A percentile compares a stretch with the other conserved stretches of the same genome.
phyloP scores from a whole-genome alignment of 805 yeast genomes.

The Candida vaughaniae region DNA sequence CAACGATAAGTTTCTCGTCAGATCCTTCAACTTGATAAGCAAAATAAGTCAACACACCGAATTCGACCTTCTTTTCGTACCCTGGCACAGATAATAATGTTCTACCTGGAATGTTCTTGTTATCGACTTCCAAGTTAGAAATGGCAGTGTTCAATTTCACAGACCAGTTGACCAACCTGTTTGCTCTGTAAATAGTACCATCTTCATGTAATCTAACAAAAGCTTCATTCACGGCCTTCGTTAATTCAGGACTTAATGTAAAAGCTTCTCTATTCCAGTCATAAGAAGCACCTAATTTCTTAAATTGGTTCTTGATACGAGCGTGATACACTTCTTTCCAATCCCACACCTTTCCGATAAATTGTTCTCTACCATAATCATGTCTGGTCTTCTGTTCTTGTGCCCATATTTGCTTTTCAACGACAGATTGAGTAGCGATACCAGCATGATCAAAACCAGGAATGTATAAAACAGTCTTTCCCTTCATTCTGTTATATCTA shows the following conservation, averaged over 20 bases:
- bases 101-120: conserved; percentile 82
- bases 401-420: conserved; percentile 93
- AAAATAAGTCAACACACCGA: conserved; percentile 95
- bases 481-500: conserved; percentile 95
- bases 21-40: conserved; percentile 86
- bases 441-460: conserved; percentile 99
- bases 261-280: conserved; percentile 96
- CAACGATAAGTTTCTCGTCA: conserved; percentile 85
- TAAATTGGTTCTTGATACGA: conserved; percentile 80
- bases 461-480: conserved; percentile 85
- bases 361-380: conserved; percentile 91
- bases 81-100: conserved; percentile 84
- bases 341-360: conserved; percentile 89
- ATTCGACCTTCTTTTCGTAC: conserved; percentile 85
- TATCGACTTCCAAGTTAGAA: conserved; percentile 94
- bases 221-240: conserved; percentile 84
- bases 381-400: conserved; percentile 87
- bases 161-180: conserved; percentile 94
- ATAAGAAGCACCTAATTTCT: conserved; percentile 91
- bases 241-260: conserved; percentile 77
- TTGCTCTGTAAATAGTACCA: conserved; percentile 91
- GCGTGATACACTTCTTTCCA: conserved; percentile 95
- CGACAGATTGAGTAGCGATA: conserved; percentile 97
- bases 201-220: conserved; percentile 91
- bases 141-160: conserved; percentile 91